Percentiles rank a stretch among this genome's conserved stretches.
These are phyloP conservation scores for Aspergillus tamarii DNA, from an alignment of 2,329 filamentous ascomycete species.

Conservation along the genomic window DNA sequence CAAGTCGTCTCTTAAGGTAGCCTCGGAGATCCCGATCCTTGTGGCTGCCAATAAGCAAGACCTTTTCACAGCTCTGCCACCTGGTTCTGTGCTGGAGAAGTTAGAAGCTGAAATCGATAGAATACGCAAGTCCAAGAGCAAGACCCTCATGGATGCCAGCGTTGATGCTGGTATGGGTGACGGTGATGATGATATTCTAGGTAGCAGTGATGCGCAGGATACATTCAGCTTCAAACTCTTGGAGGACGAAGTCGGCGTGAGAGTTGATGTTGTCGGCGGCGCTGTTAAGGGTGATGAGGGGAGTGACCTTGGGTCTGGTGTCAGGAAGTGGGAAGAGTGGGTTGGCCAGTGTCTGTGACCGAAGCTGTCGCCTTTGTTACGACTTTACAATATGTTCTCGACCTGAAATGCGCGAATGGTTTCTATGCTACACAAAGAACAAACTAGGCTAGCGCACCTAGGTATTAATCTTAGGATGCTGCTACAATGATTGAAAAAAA, in stretches of 20 bases:
- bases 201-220: conserved; percentile 78
- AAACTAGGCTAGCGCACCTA: not conserved
- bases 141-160: conserved; percentile 80
- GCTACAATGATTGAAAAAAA: not conserved
- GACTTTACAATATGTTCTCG: not conserved
- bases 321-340: conserved; percentile 89
- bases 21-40: conserved; percentile 70
- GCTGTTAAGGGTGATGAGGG: conserved; percentile 60
- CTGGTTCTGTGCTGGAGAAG: conserved; percentile 70
- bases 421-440: not conserved
- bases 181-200: conserved; percentile 79
- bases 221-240: conserved; percentile 81
- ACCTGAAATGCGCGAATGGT: not conserved
- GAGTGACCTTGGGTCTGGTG: conserved; percentile 63
- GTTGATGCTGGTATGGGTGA: conserved; percentile 59
- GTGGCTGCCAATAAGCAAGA: conserved; percentile 95
- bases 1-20: conserved; percentile 59
- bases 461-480: not conserved
- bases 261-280: conserved; percentile 76
- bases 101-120: conserved; percentile 81
- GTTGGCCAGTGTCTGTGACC: conserved; percentile 71
- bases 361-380: not conserved
- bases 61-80: conserved; percentile 87
- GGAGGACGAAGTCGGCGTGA: conserved; percentile 75
- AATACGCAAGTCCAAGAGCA: conserved; percentile 75